phyloP scores from a whole-genome alignment of 139 green algal genomes.

The Gonium pectorale region DNA sequence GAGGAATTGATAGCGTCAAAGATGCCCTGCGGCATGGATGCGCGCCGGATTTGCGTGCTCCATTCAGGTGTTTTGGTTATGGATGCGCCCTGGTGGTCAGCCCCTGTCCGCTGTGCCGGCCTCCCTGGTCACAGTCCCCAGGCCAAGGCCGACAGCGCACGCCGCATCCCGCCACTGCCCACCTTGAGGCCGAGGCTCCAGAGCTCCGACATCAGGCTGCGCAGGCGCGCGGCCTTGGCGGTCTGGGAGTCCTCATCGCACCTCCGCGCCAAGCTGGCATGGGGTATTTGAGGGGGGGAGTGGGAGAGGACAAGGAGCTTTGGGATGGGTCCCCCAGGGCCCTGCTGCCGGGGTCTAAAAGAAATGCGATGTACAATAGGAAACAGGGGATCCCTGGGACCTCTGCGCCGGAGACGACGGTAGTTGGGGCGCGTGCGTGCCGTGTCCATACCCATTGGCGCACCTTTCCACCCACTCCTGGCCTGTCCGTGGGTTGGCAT shows the following conservation, averaged over 20 bases:
- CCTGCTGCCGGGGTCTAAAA: too few species aligned
- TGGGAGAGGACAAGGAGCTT: neutral
- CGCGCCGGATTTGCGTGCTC: neutral
- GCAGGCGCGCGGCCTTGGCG: neutral
- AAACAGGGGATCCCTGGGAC: too few species aligned
- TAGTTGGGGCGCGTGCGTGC: too few species aligned
- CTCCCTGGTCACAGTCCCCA: neutral
- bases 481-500: neutral
- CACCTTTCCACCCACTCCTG: constrained; percentile 26
- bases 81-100: neutral
- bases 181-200: constrained; percentile 16
- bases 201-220: neutral
- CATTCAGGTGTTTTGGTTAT: neutral
- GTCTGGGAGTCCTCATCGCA: constrained; percentile 28
- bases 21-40: neutral
- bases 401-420: too few species aligned
- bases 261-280: neutral
- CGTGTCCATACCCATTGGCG: too few species aligned
- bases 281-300: too few species aligned
- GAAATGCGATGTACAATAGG: too few species aligned
- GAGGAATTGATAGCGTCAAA: neutral
- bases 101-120: neutral
- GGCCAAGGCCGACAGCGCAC: too few species aligned
- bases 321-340: too few species aligned
- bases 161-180: neutral